Evolutionary conservation across 2,329 filamentous ascomycete genomes (phyloP).

Genomic region (Rutstroemia sp.): DNA sequence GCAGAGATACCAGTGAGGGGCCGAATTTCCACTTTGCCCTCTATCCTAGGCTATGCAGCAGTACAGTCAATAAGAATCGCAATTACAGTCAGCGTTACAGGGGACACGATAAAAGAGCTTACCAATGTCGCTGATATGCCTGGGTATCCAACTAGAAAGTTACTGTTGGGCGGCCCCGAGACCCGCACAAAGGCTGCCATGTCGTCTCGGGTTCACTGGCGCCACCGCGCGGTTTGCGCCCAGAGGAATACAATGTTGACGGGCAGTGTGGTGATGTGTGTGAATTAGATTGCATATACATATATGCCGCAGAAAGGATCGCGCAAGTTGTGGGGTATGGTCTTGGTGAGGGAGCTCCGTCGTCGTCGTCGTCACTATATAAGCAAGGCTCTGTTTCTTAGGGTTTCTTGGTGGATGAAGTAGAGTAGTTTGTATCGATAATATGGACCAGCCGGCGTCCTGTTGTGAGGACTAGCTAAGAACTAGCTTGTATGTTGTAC

Average conservation of each 20-base stretch:
- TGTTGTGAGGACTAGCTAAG: too few species aligned
- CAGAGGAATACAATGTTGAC: constrained; percentile 19
- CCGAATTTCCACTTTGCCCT: constrained; percentile 95
- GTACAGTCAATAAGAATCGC: constrained; percentile 12
- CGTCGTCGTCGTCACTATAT: constrained; percentile 22
- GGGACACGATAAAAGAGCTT: constrained; percentile 37
- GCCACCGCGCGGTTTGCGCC: constrained; percentile 26
- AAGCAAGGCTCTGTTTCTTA: constrained; percentile 24
- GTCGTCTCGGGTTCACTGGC: constrained; percentile 31
- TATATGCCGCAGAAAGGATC: constrained; percentile 4
- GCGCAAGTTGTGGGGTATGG: constrained; percentile 7
- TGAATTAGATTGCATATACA: constrained; percentile 14
- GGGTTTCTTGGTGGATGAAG: constrained; percentile 1
- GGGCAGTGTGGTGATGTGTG: constrained; percentile 10
- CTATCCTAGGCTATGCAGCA: constrained; percentile 76
- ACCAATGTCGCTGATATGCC: constrained; percentile 97
- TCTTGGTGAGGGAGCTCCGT: constrained; percentile 7
- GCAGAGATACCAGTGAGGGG: constrained; percentile 79
- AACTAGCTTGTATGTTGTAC: too few species aligned
- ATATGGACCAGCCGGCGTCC: not conserved
- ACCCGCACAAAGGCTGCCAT: constrained; percentile 87
- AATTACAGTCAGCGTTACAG: not conserved
- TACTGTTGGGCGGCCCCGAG: constrained; percentile 93
- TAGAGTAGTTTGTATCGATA: not conserved
- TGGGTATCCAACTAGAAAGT: constrained; percentile 93